Evolutionary conservation across 768 basidiomycete genomes (phyloP).

Genomic region (Phaeotremella skinneri): DNA sequence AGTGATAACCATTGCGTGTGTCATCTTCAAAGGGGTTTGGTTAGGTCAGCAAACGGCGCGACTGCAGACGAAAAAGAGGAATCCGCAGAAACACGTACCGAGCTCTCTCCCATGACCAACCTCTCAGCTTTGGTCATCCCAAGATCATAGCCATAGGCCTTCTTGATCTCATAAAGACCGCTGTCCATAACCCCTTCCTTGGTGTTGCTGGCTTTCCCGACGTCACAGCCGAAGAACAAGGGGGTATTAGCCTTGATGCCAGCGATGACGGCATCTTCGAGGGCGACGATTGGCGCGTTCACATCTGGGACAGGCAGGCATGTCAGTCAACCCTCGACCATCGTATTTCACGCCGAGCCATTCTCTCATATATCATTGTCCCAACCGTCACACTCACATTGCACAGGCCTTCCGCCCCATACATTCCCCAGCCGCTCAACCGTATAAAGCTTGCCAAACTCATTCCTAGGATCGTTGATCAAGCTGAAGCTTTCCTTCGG

Average conservation of each 20-base stretch:
- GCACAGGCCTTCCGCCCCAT: conserved; percentile 78
- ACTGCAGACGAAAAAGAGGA: neutral
- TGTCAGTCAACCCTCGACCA: conserved; percentile 2
- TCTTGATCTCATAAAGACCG: conserved; percentile 77
- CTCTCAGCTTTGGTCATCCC: conserved; percentile 81
- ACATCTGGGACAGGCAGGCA: conserved; percentile 61
- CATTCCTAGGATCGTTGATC: conserved; percentile 90
- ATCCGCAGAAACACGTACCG: conserved; percentile 11
- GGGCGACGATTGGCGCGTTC: conserved; percentile 75
- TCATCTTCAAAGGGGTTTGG: conserved; percentile 59
- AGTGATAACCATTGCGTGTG: conserved; percentile 84
- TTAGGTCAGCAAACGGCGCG: neutral
- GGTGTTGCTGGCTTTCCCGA: conserved; percentile 77
- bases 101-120: conserved; percentile 73
- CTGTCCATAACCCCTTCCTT: conserved; percentile 80
- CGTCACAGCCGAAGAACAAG: conserved; percentile 96
- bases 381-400: conserved; percentile 70
- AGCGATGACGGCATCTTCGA: conserved; percentile 80
- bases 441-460: conserved; percentile 76
- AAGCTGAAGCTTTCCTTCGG: conserved; percentile 80
- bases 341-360: conserved; percentile 8
- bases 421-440: conserved; percentile 91
- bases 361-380: neutral
- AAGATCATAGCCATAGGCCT: conserved; percentile 77
- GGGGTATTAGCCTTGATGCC: conserved; percentile 82